Base-by-base conservation (phyloP, 2,329 filamentous ascomycete genomes). In the Aspergillus melleus region DNA sequence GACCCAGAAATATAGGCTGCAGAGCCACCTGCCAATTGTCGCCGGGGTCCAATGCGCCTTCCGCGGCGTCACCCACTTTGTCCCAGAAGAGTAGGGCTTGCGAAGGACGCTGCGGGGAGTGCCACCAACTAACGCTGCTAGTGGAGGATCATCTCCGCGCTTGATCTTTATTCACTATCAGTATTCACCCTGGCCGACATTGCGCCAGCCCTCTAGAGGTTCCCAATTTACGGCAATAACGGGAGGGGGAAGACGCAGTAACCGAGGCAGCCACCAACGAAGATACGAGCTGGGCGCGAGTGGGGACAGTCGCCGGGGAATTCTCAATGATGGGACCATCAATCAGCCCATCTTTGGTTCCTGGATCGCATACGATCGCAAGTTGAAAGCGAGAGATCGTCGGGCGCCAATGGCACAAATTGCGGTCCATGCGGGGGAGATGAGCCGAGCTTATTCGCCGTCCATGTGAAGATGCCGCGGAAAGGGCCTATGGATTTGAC, bases 41-140 rank as follows among this genome's bases (percentile, higher is more conserved):
- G 42, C 16, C 16, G 22, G 20, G 14, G 29, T n/a, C 49, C 51
- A 49, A 26, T 54, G 55, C 52, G 9, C 32, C 46, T 50, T 54
- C 51, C 30, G 32, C 29, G 14, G 51, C 29, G 32, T 39, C 14
- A 49, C 32, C 22, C 42, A 50, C 39, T 47, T 46, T n/a, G 19
- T 49, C 57, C 60, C 30, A 59, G 57, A 61, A 54, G 42, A 58
- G 60, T 50, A 61, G 54, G 20, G 22, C 53, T 61, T 61, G 60
- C 60, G 60, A 61, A 57, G 14, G 16, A 26, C 42, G 24, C 44
- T 47, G 19, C 44, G 44, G 44, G 44, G 44, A n/a, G 6, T 8
- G 14, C 36, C 36, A 42, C 14, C 36, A 16, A 42, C 36, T 42
- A 42, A 12, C 6, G 36, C 36, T 16, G 16, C 16, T 42, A n/a